Base-by-base conservation (phyloP, 768 basidiomycete genomes). In the Boletellus ananas region DNA sequence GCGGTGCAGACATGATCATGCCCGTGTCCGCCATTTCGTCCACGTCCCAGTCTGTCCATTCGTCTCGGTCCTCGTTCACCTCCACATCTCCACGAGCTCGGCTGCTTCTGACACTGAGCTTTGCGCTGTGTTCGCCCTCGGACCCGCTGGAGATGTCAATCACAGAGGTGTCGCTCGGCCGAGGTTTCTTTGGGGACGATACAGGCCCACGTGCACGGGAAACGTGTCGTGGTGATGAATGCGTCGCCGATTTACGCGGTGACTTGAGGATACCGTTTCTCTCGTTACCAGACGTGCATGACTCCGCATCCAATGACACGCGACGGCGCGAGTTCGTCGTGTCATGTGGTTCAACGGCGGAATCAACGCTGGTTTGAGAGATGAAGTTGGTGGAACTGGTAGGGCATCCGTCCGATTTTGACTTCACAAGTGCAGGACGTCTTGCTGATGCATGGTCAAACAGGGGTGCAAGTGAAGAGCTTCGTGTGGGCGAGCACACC, bases 121-220 rank as follows among this genome's bases (percentile, higher is more conserved):
- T 13, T 13, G 36, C 34, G 6, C n/a, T 16, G 4, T n/a, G 37
- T 35, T 56, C 61, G n/a, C 55, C 59, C 39, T 65, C 64, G 25
- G 64, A 66, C 20, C 51, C 63, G 8, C 64, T 65, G 8, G 64
- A 66, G 18, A 65, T 65, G 42, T 43, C 64, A 23, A 65, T 65
- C 13, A 51, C 54, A 44, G 49, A 54, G 10, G 46, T 9, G 37
- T 59, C 53, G 43, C 57, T 58, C 17, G 10, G 17, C 10, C 56
- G 42, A 1, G 51, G 45, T 25, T 52, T 51, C 33, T 54, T 58
- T 20, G 58, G 63, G 11, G 63, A 60, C 8, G 50, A 45, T 2
- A 45, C 34, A 23, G 48, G 55, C 23, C 40, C 31, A 20, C 33
- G 44, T 29, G 5, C 13, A 34, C 12, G 12, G 20, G 16, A 1